Percentiles rank a stretch among this genome's conserved stretches.
Evolutionary conservation across 139 green algal genomes (phyloP).

Genomic region (Chlamydomonas sp.): DNA sequence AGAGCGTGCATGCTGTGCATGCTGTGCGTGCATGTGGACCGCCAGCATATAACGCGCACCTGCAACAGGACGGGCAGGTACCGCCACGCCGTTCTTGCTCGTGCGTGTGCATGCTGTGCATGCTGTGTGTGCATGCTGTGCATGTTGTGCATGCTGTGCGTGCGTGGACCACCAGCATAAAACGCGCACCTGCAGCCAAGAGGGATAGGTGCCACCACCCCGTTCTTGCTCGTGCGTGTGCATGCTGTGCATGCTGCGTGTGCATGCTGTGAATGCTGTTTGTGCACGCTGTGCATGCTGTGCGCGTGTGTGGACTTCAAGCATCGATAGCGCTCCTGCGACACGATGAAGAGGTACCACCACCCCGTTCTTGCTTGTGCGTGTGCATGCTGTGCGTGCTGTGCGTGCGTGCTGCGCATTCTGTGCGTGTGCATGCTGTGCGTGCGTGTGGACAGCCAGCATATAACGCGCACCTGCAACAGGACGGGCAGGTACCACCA

Average conservation of each 20-base stretch:
- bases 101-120: background rate
- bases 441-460: background rate
- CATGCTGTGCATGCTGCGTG: background rate
- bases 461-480: background rate
- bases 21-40: background rate
- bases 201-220: background rate
- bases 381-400: too few relatives aligned
- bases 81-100: background rate
- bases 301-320: background rate
- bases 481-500: background rate
- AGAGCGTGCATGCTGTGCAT: too few relatives aligned
- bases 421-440: too few relatives aligned
- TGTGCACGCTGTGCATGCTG: background rate
- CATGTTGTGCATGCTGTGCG: background rate
- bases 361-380: conserved; percentile 44
- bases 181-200: background rate
- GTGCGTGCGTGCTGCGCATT: too few relatives aligned
- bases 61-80: background rate
- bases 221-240: conserved; percentile 2
- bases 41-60: background rate
- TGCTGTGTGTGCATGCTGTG: background rate
- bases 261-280: background rate
- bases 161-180: background rate
- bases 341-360: conserved; percentile 77
- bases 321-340: conserved; percentile 29